phyloP scores from a whole-genome alignment of 306 rosid genomes.

The Pachyrhizus erosus region DNA sequence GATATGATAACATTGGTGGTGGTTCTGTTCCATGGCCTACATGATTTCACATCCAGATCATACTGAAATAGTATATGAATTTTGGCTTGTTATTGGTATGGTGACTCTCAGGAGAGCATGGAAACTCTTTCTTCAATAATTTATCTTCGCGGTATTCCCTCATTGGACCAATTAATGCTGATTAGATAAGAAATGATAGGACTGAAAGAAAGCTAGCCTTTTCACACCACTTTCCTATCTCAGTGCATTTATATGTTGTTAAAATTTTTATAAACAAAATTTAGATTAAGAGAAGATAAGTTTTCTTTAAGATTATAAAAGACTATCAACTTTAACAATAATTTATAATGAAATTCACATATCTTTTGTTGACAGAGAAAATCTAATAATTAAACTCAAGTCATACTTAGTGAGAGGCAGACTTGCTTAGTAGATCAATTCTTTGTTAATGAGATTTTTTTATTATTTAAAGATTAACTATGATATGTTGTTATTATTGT shows the following conservation, averaged over 20 bases:
- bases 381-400: no score
- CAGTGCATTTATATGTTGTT: not conserved
- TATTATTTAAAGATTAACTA: no score
- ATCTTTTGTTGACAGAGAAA: no score
- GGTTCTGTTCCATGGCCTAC: constrained; percentile 22
- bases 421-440: no score
- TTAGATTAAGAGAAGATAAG: no score
- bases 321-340: no score
- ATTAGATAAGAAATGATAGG: not conserved
- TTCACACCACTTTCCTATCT: not conserved
- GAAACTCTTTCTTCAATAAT: not conserved
- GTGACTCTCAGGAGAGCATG: not conserved
- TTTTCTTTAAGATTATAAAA: no score
- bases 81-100: constrained; percentile 22
- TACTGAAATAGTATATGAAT: not conserved
- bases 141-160: not conserved
- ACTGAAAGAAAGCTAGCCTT: not conserved
- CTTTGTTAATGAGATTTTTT: no score
- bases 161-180: not conserved
- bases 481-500: no score
- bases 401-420: no score
- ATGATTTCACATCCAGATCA: constrained; percentile 20
- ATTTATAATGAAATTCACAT: no score
- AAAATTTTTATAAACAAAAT: no score
- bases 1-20: not conserved